Evolutionary conservation across 163 green algal species (phyloP).

Genomic region (Trebouxiophyceae sp.): DNA sequence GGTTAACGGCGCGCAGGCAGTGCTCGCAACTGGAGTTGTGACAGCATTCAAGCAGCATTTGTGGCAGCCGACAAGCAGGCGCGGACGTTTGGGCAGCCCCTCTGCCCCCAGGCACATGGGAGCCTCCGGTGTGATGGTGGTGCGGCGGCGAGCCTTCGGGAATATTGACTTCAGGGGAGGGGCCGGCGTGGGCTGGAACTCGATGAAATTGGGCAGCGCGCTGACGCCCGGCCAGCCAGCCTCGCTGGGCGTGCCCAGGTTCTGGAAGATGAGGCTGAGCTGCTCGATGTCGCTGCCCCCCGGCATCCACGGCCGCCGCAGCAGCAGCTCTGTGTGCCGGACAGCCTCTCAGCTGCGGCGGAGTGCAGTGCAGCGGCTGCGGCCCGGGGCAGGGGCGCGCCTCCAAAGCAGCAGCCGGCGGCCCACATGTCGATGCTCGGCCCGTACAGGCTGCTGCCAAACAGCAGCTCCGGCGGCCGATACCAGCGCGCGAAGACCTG

Average conservation of each 20-base stretch:
- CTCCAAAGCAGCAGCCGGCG: conserved; percentile 87
- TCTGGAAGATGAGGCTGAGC: conserved; percentile 74
- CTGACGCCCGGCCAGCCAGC: conserved; percentile 35
- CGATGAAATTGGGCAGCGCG: conserved; percentile 63
- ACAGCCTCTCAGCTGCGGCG: neutral
- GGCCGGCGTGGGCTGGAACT: conserved; percentile 49
- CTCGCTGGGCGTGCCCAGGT: conserved; percentile 45
- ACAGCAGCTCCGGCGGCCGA: conserved; percentile 85
- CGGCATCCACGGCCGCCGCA: conserved; percentile 74
- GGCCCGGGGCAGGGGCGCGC: conserved; percentile 3
- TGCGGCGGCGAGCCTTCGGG: conserved; percentile 21
- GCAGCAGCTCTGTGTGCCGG: conserved; percentile 56
- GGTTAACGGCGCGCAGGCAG: neutral
- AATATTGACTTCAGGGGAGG: conserved; percentile 54
- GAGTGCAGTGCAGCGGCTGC: neutral
- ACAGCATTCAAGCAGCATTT: neutral
- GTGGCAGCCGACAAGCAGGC: neutral
- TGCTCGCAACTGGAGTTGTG: neutral
- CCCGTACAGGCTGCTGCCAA: conserved; percentile 71
- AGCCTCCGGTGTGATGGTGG: neutral
- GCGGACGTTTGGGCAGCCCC: no score
- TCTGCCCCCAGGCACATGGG: neutral
- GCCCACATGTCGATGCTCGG: conserved; percentile 84
- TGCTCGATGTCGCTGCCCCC: conserved; percentile 79
- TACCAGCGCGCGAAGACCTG: conserved; percentile 94